phyloP scores from a whole-genome alignment of 179 eudicot species.

The Sideroxylon spinosum region DNA sequence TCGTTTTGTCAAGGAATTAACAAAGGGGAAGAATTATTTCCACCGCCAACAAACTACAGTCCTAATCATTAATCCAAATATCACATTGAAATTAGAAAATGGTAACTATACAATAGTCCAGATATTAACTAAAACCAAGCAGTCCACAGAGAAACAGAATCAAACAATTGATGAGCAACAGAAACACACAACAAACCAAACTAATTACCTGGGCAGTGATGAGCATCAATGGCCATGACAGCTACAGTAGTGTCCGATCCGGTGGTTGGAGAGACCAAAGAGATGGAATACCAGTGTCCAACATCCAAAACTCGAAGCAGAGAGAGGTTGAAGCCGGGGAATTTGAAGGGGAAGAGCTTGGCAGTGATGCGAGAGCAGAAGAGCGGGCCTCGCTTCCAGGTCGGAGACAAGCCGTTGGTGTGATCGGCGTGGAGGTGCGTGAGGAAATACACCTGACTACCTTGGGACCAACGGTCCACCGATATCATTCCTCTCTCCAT shows the following conservation, averaged over 20 bases:
- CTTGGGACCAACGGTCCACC: conserved; percentile 64
- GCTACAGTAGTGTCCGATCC: conserved; percentile 24
- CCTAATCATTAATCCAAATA: too few relatives aligned
- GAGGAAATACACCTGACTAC: conserved; percentile 68
- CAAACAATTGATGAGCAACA: background rate
- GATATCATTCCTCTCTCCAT: conserved; percentile 87
- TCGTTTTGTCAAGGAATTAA: too few relatives aligned
- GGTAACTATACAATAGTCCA: too few relatives aligned
- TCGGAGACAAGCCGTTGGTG: conserved; percentile 55
- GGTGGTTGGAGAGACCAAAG: conserved; percentile 45
- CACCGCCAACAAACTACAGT: too few relatives aligned
- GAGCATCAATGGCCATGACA: conserved; percentile 55
- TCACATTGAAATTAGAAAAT: too few relatives aligned
- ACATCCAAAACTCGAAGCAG: conserved; percentile 45
- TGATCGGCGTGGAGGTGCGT: conserved; percentile 86
- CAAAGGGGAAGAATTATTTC: too few relatives aligned
- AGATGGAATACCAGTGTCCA: conserved; percentile 52
- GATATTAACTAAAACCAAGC: too few relatives aligned
- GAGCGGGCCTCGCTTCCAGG: conserved; percentile 60
- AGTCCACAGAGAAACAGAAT: too few relatives aligned
- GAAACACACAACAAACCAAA: background rate
- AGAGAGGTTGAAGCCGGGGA: conserved; percentile 60
- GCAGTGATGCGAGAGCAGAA: conserved; percentile 71
- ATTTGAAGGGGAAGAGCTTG: conserved; percentile 56
- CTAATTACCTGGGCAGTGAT: conserved; percentile 63